These are phyloP conservation scores for Lablab purpureus DNA, from an alignment of 306 rosid species.

Conservation along the genomic window DNA sequence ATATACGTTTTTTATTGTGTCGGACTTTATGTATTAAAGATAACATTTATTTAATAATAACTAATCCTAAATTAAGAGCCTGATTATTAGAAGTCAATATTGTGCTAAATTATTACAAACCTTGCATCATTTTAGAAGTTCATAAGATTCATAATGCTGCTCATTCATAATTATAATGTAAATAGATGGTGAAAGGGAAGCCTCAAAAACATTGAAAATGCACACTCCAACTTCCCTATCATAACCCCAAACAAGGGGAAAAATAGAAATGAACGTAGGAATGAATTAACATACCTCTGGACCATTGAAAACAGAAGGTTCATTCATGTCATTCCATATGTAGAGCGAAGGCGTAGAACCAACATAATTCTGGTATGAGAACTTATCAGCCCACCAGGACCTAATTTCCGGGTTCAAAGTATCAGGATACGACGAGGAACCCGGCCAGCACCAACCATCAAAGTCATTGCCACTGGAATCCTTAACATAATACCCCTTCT, in stretches of 20 bases:
- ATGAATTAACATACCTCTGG: conserved; percentile 76
- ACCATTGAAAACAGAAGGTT: conserved; percentile 98
- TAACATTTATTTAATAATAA: not conserved
- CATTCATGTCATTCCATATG: conserved; percentile 99
- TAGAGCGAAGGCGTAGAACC: conserved; percentile 96
- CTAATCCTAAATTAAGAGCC: conserved; percentile 19
- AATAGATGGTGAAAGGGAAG: not conserved
- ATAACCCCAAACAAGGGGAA: conserved; percentile 29
- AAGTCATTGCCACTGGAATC: conserved; percentile 86
- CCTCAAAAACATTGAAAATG: conserved; percentile 2
- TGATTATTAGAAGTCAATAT: conserved; percentile 14
- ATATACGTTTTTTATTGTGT: conserved; percentile 23
- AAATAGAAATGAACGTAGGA: conserved; percentile 1
- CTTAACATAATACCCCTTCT: conserved; percentile 89
- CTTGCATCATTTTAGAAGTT: conserved; percentile 1
- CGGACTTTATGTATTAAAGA: conserved; percentile 13
- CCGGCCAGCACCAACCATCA: conserved; percentile 99
- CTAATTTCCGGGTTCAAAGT: conserved; percentile 78
- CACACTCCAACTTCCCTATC: not conserved
- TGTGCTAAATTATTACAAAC: not conserved
- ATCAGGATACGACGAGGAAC: conserved; percentile 90
- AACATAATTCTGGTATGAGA: conserved; percentile 70
- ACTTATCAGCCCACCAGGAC: conserved; percentile 93
- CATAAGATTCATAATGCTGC: conserved; percentile 17
- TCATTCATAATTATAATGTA: conserved; percentile 1